Base-by-base conservation (phyloP, 371 early-diverging fungal species). In the Syncephalastrum racemosum region DNA sequence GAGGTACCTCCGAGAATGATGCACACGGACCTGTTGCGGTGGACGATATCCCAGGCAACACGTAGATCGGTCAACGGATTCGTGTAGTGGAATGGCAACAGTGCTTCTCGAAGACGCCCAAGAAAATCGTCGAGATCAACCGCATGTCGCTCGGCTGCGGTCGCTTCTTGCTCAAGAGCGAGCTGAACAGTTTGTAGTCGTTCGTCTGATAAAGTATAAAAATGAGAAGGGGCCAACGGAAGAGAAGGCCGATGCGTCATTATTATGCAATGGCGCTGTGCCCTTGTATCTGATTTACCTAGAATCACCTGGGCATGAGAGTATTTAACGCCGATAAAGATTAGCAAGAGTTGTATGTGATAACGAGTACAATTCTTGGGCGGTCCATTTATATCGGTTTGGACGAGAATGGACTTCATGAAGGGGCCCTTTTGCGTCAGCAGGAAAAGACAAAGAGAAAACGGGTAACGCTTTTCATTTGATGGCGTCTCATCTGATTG, bases 1-100 rank as follows among this genome's bases (percentile, higher is more conserved):
- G 70, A 70, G 2, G 70, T 70, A 16, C 70, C 70, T 2, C 74
- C 74, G 4, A 73, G 39, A 1, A 73, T 40, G 13, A 73, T 71
- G 50, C 72, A 71, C 3, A 73, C 68, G 0, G 67, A 67, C 13
- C 62, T 51, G 44, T 71, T 46, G 16, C 60, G 52, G 20, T 61
- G 53, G 41, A 66, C 70, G 3, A 73, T 64, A 19, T 36, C 36
- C 64, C 67, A 73, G 7, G 68, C 62, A 12, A 71, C 58, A 25
- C 61, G 50, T 5, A 73, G 53, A 59, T 73, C 73, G 7, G 53
- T 52, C 44, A 60, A 15, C 2, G 63, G 53, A 47, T 59, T 70
- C 12, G 53, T 52, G 42, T 70, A 70, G 20, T 63, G 50, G n/a
- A 60, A 44, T 12, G 53, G 55, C 15, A 44, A 12, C 15, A 70